Base-by-base conservation (phyloP, 768 basidiomycete genomes). In the Boletales sp. region DNA sequence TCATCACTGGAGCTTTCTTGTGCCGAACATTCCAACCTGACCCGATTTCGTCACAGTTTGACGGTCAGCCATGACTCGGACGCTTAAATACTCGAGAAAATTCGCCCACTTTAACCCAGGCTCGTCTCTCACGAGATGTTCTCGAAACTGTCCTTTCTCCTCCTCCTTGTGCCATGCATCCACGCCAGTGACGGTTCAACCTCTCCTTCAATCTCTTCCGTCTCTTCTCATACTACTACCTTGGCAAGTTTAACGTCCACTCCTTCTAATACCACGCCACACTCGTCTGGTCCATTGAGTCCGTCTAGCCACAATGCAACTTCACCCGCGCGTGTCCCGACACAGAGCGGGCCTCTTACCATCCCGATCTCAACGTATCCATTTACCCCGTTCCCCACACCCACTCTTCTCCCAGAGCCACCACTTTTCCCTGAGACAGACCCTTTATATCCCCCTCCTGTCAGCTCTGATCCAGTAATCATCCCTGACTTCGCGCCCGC, bases 341-440 rank as follows among this genome's bases (percentile, higher is more conserved):
- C 63, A 9, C 55, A 59, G 32, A 53, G 55, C 3, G 62, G 52
- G 12, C 66, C 60, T 40, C 47, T 64, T 13, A 70, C 66, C 21
- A 43, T 74, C 30, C 74, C 77, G 13, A 70, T 76, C 42, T 65
- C 72, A 17, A 55, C 64, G 0, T 72, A 73, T 46, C 55, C 74
- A 2, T 86, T 87, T 72, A 67, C 75, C 12, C 76, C 83, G 4
- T 85, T 78, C 72, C 83, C 86, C 2, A 72, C 78, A 13, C 83
- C 86, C 14, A 76, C 80, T 1, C 75, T 81, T 47, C 56, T 69
- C 0, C 74, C 86, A 8, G 66, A 80, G 43, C 72, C 79, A 0
- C 76, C 76, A 8, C 64, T 79, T 5, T 86, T 78, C 60, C 79
- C 80, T 10, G 66, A 70, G 10, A 74, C 76, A 4, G 76, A 83